phyloP scores from a whole-genome alignment of 1,284 basidiomycete genomes.

The Mixia osmundae region DNA sequence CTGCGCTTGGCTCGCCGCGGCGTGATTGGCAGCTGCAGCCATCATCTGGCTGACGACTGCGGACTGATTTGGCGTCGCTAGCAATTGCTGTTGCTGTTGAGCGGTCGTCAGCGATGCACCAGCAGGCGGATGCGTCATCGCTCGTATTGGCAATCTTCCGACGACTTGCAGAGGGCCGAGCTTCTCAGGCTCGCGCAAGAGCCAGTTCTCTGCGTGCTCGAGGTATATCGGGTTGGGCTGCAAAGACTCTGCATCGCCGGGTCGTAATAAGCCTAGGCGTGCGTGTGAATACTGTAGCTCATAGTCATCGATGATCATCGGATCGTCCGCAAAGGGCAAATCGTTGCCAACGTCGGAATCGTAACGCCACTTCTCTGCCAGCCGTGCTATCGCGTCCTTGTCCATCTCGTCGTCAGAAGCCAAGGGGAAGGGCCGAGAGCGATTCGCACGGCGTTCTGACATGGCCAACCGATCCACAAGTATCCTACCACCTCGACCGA shows the following conservation, averaged over 20 bases:
- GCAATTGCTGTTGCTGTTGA: background rate
- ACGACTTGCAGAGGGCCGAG: conserved; percentile 11
- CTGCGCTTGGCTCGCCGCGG: conserved; percentile 1
- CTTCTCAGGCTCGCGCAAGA: conserved; percentile 11
- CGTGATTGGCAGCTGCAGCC: background rate
- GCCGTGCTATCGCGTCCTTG: conserved; percentile 21
- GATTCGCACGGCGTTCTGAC: conserved; percentile 27
- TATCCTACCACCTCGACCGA: conserved; percentile 58
- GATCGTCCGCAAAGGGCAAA: conserved; percentile 13
- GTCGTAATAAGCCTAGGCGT: conserved; percentile 10
- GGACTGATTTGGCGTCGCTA: background rate
- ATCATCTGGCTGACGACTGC: background rate
- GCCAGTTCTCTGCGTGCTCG: conserved; percentile 14
- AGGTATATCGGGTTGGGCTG: conserved; percentile 12
- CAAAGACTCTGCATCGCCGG: conserved; percentile 11
- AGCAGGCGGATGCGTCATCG: background rate
- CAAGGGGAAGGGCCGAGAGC: conserved; percentile 15
- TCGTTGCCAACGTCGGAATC: conserved; percentile 25
- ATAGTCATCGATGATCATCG: conserved; percentile 16
- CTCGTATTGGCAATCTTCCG: conserved; percentile 8
- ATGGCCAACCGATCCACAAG: conserved; percentile 56
- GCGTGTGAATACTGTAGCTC: conserved; percentile 12
- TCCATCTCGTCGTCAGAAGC: conserved; percentile 9
- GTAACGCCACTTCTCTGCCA: conserved; percentile 42
- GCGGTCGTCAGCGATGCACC: background rate